Evolutionary conservation across 2,329 filamentous ascomycete genomes (phyloP), one percentile per base, ranked within the genome.

Genomic region (Pleoardoris graminearum): DNA sequence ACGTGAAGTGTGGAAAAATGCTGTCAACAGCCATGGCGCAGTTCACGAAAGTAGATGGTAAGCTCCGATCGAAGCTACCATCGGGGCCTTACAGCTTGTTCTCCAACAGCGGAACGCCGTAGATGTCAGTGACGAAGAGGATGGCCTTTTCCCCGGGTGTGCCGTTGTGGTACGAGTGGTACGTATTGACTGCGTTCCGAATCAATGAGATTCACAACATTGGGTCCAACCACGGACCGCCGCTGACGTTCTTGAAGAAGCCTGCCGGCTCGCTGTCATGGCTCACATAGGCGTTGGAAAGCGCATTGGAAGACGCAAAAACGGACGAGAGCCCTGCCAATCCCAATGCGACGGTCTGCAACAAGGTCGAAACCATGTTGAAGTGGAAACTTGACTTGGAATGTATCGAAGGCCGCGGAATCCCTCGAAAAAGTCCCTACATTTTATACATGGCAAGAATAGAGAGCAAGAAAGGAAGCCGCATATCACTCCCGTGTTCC

Each of bases 91-190:
- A 68, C 66, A 72, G 64, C 44, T 64, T 62, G 50, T 70, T 72
- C 48, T 71, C 65, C 36, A 65, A 41, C 14, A 70, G 51, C 6
- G 64, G 61, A 23, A 70, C 53, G 37, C 70, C 70, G 47, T 68
- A 73, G 54, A 72, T 68, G 47, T 73, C 70, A 10, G 67, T 66
- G 14, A 72, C 54, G 49, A 63, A 71, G 7, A 73, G 41, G 16
- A 72, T 63, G 7, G 65, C 69, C 38, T 53, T 58, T 8, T 39
- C 55, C 19, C 33, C 30, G 16, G 55, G 55, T 3, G 50, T 45
- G 12, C n/a, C 16, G 33, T 22, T 48, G 23, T 47, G 56, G 32
- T 53, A 58, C 4, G 60, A 43, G 22, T 60, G 54, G 38, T 63
- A 63, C 5, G 56, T 55, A 48, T 60, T 48, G 3, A 58, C 60